Evolutionary conservation across 129 eudicot genomes (phyloP), one percentile per base, ranked within the genome.

Genomic region (Saussurea involucrata): DNA sequence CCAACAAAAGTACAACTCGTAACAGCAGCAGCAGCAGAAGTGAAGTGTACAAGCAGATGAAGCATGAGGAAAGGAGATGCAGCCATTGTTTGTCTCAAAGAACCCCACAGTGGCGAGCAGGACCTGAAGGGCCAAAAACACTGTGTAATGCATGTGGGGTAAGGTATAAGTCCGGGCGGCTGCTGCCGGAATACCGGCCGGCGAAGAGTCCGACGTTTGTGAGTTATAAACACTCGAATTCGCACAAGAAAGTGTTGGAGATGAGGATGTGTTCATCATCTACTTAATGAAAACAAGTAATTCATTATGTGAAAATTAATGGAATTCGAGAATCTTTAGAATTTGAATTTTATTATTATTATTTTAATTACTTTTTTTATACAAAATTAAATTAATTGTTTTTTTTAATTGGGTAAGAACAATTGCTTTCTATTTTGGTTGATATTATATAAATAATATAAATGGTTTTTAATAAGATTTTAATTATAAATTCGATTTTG

Each of bases 81-180:
- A 83, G 31, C 61, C 93, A 88, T 73, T 86, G 93, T 60, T 68
- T 82, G 29, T 76, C 86, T 10, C 85, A 86, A 20, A 83, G 40
- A 76, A 88, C 90, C 8, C 88, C 90, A 61, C 88, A 83, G 32
- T 86, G 90, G 90, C 74, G 93, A 68, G 84, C 79, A 61, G 93
- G 86, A 76, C 85, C 90, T 10, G 34, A 27, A 61, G 93, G 88
- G 24, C 90, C 88, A 34, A 88, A 83, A 55, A 88, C 92, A 64
- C 76, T 88, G 57, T 88, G 92, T 46, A 88, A 88, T 78, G 92
- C 92, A 20, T 88, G 92, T 75, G 92, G 92, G 53, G 92, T 88
- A 21, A 85, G 92, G 76, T 85, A 85, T 77, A 85, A 85, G 67
- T 83, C 89, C 61, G 92, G 92, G 73, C 65, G 86, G 78, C 27